A percentile compares a stretch with the other conserved stretches of the same genome.
These are phyloP conservation scores for Emergomyces pasteurianus DNA, from an alignment of 2,329 filamentous ascomycete genomes.

Conservation along the genomic window DNA sequence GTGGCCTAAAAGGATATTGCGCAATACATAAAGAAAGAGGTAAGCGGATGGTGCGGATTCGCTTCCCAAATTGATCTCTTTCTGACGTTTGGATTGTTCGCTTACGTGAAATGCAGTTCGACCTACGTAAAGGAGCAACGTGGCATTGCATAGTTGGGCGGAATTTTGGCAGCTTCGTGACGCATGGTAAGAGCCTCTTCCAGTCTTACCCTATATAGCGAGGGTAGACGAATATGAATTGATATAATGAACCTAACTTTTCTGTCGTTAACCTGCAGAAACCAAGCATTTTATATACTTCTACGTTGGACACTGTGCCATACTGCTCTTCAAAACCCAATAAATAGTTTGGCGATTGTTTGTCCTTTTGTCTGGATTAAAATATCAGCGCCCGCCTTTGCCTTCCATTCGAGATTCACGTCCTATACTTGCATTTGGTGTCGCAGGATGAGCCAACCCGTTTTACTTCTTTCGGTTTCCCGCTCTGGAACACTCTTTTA, in stretches of 20 bases:
- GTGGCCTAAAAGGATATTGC: conserved; percentile 64
- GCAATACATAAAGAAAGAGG: conserved; percentile 89
- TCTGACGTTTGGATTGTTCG: conserved; percentile 2
- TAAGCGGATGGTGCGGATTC: conserved; percentile 30
- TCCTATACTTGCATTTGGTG: neutral
- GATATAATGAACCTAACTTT: neutral
- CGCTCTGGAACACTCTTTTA: neutral
- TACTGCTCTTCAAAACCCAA: conserved; percentile 98
- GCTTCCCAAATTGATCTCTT: neutral
- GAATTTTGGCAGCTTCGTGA: conserved; percentile 98
- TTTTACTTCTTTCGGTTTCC: neutral
- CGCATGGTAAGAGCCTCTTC: conserved; percentile 59
- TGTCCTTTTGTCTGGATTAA: neutral
- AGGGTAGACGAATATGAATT: conserved; percentile 6
- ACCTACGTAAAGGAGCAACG: conserved; percentile 90
- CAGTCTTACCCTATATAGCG: neutral
- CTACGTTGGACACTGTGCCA: conserved; percentile 96
- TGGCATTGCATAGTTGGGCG: conserved; percentile 99
- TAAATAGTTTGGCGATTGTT: conserved; percentile 28
- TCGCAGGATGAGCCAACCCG: neutral
- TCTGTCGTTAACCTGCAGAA: conserved; percentile 43
- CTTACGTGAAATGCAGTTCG: conserved; percentile 53
- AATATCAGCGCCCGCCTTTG: neutral
- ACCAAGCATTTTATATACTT: conserved; percentile 99
- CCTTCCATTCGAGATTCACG: neutral